A percentile compares a stretch with the other conserved stretches of the same genome.
Conservation (phyloP, 371 early-diverging fungal species). For the Rhizopus stolonifer region DNA sequence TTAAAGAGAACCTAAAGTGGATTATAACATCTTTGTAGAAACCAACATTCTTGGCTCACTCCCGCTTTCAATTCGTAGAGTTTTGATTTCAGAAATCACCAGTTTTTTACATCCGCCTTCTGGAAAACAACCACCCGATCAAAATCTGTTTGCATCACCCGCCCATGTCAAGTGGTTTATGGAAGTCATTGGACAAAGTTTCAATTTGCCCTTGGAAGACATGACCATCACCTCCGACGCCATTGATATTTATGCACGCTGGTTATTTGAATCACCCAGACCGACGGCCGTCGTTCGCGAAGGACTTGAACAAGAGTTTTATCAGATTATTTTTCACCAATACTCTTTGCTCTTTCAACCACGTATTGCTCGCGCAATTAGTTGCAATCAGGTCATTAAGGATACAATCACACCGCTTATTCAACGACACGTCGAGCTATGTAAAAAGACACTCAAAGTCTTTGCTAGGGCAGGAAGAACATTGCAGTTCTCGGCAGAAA, state of each 20-base stretch:
- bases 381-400: conserved; percentile 18
- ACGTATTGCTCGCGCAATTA: conserved; percentile 30
- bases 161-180: conserved; percentile 83
- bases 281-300: conserved; percentile 60
- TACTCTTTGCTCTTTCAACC: conserved; percentile 73
- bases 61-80: conserved; percentile 64
- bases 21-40: conserved; percentile 34
- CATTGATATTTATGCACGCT: conserved; percentile 68
- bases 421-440: conserved; percentile 69
- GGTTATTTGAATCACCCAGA: conserved; percentile 71
- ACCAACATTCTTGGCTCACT: conserved; percentile 65
- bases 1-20: neutral
- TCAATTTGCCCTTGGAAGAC: conserved; percentile 77
- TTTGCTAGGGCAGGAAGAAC: conserved; percentile 65
- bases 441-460: conserved; percentile 69
- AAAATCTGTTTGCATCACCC: conserved; percentile 57
- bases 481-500: conserved; percentile 64
- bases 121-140: conserved; percentile 46
- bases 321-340: conserved; percentile 73
- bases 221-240: conserved; percentile 64
- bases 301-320: conserved; percentile 42
- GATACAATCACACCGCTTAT: conserved; percentile 41
- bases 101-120: conserved; percentile 49
- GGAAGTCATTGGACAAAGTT: conserved; percentile 84
- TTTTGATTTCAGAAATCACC: conserved; percentile 65